Evolutionary conservation across 805 yeast genomes (phyloP).

Genomic region (Tetrapisispora namnaoensis): DNA sequence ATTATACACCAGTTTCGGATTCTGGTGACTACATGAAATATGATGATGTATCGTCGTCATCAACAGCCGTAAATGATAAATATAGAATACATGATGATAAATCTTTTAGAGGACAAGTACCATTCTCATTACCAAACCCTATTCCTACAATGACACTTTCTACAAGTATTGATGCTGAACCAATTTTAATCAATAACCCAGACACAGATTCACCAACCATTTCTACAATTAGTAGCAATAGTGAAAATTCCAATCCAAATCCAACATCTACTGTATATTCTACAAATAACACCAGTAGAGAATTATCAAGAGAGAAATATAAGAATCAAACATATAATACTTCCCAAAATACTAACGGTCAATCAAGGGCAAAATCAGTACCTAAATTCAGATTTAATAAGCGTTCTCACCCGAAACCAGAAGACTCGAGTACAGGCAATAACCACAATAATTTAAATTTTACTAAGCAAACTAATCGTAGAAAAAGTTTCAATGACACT

Average conservation of each 20-base stretch:
- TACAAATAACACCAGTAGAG: background rate
- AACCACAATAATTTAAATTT: background rate
- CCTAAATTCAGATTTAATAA: constrained; percentile 25
- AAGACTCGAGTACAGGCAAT: background rate
- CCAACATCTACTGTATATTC: background rate
- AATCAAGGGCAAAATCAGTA: constrained; percentile 22
- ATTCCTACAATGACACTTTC: constrained; percentile 11
- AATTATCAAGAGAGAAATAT: background rate
- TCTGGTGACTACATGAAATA: constrained; percentile 26
- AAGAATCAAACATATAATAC: too few relatives aligned
- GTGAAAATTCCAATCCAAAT: constrained; percentile 1
- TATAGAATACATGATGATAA: background rate
- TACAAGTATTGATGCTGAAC: background rate
- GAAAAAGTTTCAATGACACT: constrained; percentile 6
- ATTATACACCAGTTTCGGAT: constrained; percentile 15
- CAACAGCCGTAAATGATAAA: background rate
- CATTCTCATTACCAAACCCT: constrained; percentile 26
- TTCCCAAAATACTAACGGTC: background rate
- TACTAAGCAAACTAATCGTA: background rate
- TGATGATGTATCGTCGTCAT: constrained; percentile 24
- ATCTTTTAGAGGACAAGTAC: constrained; percentile 3
- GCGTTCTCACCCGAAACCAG: constrained; percentile 13
- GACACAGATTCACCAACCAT: background rate
- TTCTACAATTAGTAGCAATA: background rate
- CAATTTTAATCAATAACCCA: background rate